Conservation (phyloP, 257 asterid species). For the Leptodermis oblonga region DNA sequence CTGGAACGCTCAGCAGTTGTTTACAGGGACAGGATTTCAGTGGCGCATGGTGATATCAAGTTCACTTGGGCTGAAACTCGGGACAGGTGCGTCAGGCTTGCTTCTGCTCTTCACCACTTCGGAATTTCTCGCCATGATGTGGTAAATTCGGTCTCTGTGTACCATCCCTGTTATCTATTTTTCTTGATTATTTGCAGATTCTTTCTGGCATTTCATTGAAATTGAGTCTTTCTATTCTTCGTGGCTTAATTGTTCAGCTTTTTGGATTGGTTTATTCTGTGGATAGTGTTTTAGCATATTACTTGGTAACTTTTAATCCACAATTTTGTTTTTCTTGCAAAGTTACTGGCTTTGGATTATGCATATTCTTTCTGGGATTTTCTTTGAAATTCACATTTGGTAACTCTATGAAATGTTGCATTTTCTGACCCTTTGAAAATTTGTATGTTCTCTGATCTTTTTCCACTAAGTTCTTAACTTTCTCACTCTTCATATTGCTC, state of each 20-base stretch:
- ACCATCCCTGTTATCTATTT: neutral
- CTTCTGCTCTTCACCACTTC: slow-evolving; percentile 23
- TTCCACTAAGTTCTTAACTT: neutral
- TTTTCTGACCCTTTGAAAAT: neutral
- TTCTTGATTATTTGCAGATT: neutral
- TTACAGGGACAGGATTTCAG: slow-evolving; percentile 24
- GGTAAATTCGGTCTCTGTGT: slow-evolving; percentile 8
- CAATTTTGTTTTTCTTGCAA: neutral
- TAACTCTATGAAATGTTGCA: neutral
- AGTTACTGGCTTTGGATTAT: neutral
- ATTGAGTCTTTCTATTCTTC: neutral
- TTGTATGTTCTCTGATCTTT: neutral
- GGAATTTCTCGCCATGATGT: slow-evolving; percentile 28
- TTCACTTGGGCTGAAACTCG: slow-evolving; percentile 32
- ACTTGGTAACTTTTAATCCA: neutral
- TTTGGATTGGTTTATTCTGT: neutral
- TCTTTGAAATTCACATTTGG: neutral
- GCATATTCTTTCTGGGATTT: neutral
- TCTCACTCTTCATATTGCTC: neutral
- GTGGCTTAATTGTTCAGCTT: neutral
- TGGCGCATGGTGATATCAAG: slow-evolving; percentile 12
- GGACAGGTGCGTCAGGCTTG: slow-evolving; percentile 25
- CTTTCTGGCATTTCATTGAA: neutral
- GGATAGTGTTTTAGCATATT: too few relatives aligned
- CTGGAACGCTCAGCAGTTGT: slow-evolving; percentile 31